Percentiles rank a stretch among this genome's conserved stretches.
phyloP scores from a whole-genome alignment of 768 basidiomycete genomes.

The Ramaria sp. region DNA sequence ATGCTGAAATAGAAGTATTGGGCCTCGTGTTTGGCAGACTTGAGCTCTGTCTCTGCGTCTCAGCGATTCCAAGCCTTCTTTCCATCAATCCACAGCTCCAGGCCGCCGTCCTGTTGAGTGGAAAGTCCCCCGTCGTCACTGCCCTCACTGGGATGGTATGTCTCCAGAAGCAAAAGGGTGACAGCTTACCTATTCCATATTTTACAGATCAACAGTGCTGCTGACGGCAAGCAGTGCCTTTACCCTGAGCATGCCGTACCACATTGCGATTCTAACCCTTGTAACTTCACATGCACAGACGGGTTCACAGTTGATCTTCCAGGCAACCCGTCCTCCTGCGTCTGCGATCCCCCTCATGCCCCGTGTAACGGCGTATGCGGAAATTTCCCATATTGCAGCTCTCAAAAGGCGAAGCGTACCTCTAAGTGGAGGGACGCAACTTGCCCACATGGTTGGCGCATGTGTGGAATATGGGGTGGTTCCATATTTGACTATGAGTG shows the following conservation, averaged over 20 bases:
- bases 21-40: conserved; percentile 13
- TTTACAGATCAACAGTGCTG: conserved; percentile 18
- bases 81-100: conserved; percentile 22
- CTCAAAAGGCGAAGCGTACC: conserved; percentile 18
- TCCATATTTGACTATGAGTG: conserved; percentile 36
- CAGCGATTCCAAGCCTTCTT: conserved; percentile 26
- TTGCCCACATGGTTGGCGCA: conserved; percentile 29
- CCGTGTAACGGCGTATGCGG: conserved; percentile 42
- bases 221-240: conserved; percentile 16
- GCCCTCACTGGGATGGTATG: conserved; percentile 28
- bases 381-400: conserved; percentile 16
- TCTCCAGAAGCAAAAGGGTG: background rate
- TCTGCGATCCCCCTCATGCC: conserved; percentile 29
- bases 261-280: conserved; percentile 28
- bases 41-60: conserved; percentile 33
- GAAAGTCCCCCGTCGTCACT: conserved; percentile 19
- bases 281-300: conserved; percentile 35
- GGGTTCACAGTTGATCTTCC: conserved; percentile 27
- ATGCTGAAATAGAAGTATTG: conserved; percentile 22
- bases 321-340: conserved; percentile 27
- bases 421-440: conserved; percentile 9
- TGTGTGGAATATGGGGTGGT: conserved; percentile 35
- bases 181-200: background rate
- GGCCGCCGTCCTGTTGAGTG: conserved; percentile 21
- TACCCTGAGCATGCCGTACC: conserved; percentile 33